Percentiles rank a stretch among this genome's conserved stretches.
These are phyloP conservation scores for Solanum sitiens DNA, from an alignment of 257 asterid genomes.

Conservation along the genomic window DNA sequence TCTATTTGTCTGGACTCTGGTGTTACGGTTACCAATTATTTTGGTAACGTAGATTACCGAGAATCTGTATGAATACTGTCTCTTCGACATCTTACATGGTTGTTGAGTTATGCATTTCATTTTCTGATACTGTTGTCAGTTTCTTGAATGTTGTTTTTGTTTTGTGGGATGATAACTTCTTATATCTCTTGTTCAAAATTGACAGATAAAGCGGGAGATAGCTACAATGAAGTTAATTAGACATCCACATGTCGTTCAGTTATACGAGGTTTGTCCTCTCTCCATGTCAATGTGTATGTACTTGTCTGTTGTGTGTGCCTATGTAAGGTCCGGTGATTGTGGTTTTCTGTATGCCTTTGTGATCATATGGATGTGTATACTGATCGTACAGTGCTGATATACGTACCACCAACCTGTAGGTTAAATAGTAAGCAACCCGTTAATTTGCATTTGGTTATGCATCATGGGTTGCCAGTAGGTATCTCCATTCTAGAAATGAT, in stretches of 20 bases:
- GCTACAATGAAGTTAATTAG: constrained; percentile 84
- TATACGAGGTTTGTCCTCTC: constrained; percentile 50
- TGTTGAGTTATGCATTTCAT: not conserved
- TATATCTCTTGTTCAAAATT: not conserved
- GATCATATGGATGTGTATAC: not conserved
- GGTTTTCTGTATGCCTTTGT: not conserved
- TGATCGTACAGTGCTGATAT: not conserved
- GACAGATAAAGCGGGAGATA: constrained; percentile 83
- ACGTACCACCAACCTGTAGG: not conserved
- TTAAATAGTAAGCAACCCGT: not conserved
- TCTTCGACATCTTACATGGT: not conserved
- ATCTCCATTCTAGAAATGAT: not conserved
- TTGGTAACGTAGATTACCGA: not conserved
- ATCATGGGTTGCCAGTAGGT: not conserved
- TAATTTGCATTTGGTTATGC: not conserved
- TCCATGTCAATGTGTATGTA: not conserved
- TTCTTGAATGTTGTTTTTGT: constrained; percentile 1
- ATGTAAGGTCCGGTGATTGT: not conserved
- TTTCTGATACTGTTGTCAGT: not conserved
- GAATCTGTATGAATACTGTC: not conserved
- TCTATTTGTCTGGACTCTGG: not conserved
- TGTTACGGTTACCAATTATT: not conserved
- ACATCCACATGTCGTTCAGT: constrained; percentile 73
- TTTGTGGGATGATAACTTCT: not conserved
- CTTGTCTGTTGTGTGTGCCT: not conserved